A percentile compares a stretch with the other conserved stretches of the same genome.
Evolutionary conservation across 2,329 filamentous ascomycete genomes (phyloP).

Genomic region (Exophiala sp.): DNA sequence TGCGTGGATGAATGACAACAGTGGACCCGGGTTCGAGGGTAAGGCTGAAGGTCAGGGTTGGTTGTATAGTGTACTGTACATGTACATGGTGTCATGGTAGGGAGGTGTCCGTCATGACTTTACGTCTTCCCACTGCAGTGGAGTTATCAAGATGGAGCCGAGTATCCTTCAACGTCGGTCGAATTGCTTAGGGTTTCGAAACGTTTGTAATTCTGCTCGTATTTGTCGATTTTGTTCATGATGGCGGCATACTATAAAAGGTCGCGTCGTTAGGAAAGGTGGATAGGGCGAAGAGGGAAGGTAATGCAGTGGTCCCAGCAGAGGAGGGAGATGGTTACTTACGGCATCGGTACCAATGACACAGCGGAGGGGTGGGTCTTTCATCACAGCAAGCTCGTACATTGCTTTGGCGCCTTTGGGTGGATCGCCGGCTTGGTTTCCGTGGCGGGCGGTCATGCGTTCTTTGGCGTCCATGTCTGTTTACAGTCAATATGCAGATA

Average conservation of each 20-base stretch:
- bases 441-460: constrained; percentile 27
- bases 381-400: constrained; percentile 31
- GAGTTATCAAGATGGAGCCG: neutral
- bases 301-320: neutral
- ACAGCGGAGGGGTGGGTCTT: constrained; percentile 22
- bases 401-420: constrained; percentile 33
- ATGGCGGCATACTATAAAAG: constrained; percentile 19
- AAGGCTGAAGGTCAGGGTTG: too few relatives aligned
- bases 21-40: too few relatives aligned
- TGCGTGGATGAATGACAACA: too few relatives aligned
- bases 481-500: neutral
- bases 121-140: too few relatives aligned
- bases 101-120: too few relatives aligned
- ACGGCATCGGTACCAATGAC: constrained; percentile 26
- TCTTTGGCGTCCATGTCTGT: constrained; percentile 25
- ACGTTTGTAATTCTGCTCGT: constrained; percentile 26
- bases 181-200: constrained; percentile 23
- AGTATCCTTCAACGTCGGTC: constrained; percentile 26
- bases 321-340: neutral
- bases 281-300: neutral
- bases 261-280: neutral
- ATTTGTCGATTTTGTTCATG: constrained; percentile 26
- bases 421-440: constrained; percentile 32
- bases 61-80: too few relatives aligned
- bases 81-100: too few relatives aligned